Evolutionary conservation across 768 basidiomycete species (phyloP), one percentile per base, ranked within the genome.

Genomic region (Amanita jacksonii): DNA sequence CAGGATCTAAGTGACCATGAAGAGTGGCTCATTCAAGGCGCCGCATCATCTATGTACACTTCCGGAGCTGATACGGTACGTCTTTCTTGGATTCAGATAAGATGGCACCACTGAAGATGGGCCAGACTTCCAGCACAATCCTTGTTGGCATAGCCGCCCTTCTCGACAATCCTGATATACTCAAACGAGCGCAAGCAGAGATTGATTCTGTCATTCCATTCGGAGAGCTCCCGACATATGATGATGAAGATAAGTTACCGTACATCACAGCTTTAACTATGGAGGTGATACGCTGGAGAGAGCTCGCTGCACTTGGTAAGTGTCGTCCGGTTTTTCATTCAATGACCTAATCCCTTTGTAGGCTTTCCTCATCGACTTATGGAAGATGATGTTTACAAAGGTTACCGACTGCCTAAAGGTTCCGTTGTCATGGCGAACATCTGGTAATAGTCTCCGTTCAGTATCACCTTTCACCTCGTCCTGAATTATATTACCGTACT

Each of bases 161-260:
- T 42, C 47, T 60, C 0, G 44, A 57, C 8, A 46, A 59, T 34
- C 65, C 61, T 2, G 55, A 63, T 5, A 56, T 59, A 5, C 51
- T 62, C 8, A 51, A 49, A 27, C 61, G 53, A 35, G 65, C 63
- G 3, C 65, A 67, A 39, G 48, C 31, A 3, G 61, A 68, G 39
- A 51, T 69, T 3, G 67, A 66, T 45, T 35, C 50, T 19, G 58
- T 65, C 7, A 28, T 65, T 5, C 58, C 62, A 13, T 41, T 47
- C 3, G 57, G 57, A 16, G 46, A 57, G 33, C 49, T 69, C 9
- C 68, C 68, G 0, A 56, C 57, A 23, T 57, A 62, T 32, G 52
- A 54, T 1, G 64, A 64, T 33, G 38, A 52, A 43, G 37, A 49
- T 9, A 36, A 43, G 2, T 37, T 66, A 13, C 63, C 63, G 3